These are phyloP conservation scores for Alternaria solani DNA, from an alignment of 2,329 filamentous ascomycete genomes.

Conservation along the genomic window DNA sequence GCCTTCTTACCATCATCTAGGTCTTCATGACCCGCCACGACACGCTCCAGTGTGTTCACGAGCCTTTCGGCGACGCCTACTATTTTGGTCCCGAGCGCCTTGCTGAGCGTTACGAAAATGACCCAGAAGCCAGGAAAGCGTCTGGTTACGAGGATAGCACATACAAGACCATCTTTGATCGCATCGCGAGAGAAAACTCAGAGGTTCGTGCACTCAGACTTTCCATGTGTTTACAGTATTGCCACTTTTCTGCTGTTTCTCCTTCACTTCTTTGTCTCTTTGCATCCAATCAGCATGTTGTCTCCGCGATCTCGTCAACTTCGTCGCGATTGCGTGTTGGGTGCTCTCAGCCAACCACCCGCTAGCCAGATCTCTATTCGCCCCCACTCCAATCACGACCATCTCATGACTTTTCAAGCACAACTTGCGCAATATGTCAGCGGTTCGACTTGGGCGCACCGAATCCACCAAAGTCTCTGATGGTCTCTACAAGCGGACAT, in stretches of 20 bases:
- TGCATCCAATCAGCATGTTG: background rate
- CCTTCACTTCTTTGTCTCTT: background rate
- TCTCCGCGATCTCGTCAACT: conserved; percentile 11
- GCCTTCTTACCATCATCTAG: conserved; percentile 28
- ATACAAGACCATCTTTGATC: conserved; percentile 78
- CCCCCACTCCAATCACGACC: background rate
- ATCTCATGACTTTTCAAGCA: background rate
- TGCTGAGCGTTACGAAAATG: conserved; percentile 77
- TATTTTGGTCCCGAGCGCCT: conserved; percentile 94
- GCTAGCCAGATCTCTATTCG: background rate
- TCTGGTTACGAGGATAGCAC: conserved; percentile 75
- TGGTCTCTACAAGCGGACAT: background rate
- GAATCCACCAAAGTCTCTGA: background rate
- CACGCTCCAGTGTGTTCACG: conserved; percentile 83
- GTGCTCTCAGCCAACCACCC: conserved; percentile 5
- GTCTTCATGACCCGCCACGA: conserved; percentile 96
- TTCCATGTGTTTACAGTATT: background rate
- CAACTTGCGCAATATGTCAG: background rate
- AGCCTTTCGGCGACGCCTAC: conserved; percentile 96
- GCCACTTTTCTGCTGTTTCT: background rate
- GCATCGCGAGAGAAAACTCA: conserved; percentile 73
- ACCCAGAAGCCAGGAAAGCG: conserved; percentile 62
- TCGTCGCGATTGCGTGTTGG: conserved; percentile 25
- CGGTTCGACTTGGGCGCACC: background rate
- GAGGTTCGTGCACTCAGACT: conserved; percentile 66